Evolutionary conservation across 192 early-diverging fungal species (phyloP).

Genomic region (Gryganskiella cystojenkinii): DNA sequence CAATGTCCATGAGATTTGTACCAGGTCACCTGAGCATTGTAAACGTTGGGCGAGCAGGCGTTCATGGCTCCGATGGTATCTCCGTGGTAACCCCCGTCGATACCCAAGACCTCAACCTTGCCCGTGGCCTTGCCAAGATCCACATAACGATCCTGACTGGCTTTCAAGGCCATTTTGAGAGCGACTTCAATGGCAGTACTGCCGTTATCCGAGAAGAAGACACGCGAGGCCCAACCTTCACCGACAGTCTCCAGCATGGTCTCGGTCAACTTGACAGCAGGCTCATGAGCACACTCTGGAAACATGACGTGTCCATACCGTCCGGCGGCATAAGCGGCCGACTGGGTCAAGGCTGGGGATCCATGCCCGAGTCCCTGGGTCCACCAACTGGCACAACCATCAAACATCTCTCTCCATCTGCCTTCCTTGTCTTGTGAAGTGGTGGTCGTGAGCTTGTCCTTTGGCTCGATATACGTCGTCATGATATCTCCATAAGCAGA

Average conservation of each 20-base stretch:
- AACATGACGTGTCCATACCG: conserved; percentile 87
- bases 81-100: conserved; percentile 86
- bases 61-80: conserved; percentile 91
- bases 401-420: conserved; percentile 65
- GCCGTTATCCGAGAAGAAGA: conserved; percentile 89
- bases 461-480: conserved; percentile 59
- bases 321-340: conserved; percentile 74
- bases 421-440: conserved; percentile 22
- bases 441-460: conserved; percentile 9
- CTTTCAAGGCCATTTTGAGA: conserved; percentile 79
- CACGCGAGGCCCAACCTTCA: conserved; percentile 70
- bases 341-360: conserved; percentile 62
- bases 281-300: conserved; percentile 78
- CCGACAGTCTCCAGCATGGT: conserved; percentile 62
- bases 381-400: conserved; percentile 87
- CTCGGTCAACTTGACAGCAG: conserved; percentile 69
- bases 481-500: conserved; percentile 77
- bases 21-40: conserved; percentile 78
- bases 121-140: conserved; percentile 38
- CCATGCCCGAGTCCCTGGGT: conserved; percentile 84
- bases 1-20: conserved; percentile 74
- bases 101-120: conserved; percentile 68
- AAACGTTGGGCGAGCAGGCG: conserved; percentile 76
- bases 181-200: conserved; percentile 84
- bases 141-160: conserved; percentile 56